A percentile compares a stretch with the other conserved stretches of the same genome.
These are phyloP conservation scores for Sporothrix globosa DNA, from an alignment of 2,329 filamentous ascomycete species.

Conservation along the genomic window DNA sequence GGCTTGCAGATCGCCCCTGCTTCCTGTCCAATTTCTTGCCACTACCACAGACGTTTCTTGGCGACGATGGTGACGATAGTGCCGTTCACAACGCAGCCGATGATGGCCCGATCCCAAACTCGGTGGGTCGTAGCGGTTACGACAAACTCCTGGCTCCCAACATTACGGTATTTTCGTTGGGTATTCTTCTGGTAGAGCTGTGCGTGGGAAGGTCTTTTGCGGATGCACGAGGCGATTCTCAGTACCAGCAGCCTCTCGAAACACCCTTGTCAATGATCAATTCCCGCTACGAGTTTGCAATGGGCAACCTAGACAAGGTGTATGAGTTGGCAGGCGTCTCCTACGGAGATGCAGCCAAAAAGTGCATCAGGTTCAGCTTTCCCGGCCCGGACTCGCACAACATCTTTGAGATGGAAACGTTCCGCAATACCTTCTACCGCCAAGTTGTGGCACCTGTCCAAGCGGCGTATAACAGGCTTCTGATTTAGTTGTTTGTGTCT, in stretches of 20 bases:
- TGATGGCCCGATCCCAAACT: background rate
- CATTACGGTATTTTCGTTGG: background rate
- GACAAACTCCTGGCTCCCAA: background rate
- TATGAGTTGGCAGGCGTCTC: background rate
- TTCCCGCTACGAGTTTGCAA: background rate
- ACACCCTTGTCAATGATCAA: background rate
- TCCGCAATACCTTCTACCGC: background rate
- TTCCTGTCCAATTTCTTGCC: background rate
- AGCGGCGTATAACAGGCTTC: background rate
- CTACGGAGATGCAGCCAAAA: background rate
- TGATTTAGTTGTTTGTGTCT: no score
- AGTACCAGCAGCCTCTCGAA: background rate
- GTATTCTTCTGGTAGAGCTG: background rate
- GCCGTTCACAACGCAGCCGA: background rate
- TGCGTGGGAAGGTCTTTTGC: background rate
- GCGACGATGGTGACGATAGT: background rate
- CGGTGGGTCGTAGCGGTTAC: background rate
- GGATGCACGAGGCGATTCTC: background rate
- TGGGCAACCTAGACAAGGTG: background rate
- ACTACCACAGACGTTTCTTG: background rate
- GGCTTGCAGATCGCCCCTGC: background rate
- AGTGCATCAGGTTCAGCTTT: background rate
- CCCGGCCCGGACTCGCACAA: background rate
- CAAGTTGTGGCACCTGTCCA: background rate
- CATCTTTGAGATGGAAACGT: background rate